Evolutionary conservation across 331 rosid species (phyloP).

Genomic region (Acacia concinna): DNA sequence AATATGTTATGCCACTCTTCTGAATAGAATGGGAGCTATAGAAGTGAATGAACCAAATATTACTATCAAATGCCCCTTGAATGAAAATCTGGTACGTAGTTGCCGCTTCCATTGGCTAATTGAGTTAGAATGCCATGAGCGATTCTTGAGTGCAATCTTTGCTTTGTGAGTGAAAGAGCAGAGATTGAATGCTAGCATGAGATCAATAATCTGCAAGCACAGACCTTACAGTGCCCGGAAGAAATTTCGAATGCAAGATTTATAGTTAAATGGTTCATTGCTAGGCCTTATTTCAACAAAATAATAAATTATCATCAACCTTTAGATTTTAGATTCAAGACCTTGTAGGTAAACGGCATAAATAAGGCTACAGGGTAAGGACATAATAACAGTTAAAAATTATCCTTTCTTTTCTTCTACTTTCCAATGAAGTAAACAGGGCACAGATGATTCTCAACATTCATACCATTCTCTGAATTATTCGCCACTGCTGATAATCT

Average conservation of each 20-base stretch:
- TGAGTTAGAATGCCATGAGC: neutral
- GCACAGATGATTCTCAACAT: neutral
- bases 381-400: neutral
- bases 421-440: neutral
- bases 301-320: neutral
- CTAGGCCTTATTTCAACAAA: neutral
- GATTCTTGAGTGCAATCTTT: neutral
- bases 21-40: neutral
- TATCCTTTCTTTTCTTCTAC: neutral
- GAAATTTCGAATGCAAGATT: neutral
- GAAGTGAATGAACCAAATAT: constrained; percentile 3
- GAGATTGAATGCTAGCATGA: neutral
- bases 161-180: neutral
- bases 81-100: neutral
- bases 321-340: neutral
- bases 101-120: neutral
- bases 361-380: neutral
- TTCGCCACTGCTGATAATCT: constrained; percentile 88
- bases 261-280: neutral
- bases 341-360: neutral
- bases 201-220: neutral
- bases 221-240: neutral
- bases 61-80: neutral
- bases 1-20: neutral
- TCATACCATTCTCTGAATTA: constrained; percentile 73